These are phyloP conservation scores for Talaromyces nanjingensis DNA, from an alignment of 495 filamentous ascomycete genomes.

Conservation along the genomic window DNA sequence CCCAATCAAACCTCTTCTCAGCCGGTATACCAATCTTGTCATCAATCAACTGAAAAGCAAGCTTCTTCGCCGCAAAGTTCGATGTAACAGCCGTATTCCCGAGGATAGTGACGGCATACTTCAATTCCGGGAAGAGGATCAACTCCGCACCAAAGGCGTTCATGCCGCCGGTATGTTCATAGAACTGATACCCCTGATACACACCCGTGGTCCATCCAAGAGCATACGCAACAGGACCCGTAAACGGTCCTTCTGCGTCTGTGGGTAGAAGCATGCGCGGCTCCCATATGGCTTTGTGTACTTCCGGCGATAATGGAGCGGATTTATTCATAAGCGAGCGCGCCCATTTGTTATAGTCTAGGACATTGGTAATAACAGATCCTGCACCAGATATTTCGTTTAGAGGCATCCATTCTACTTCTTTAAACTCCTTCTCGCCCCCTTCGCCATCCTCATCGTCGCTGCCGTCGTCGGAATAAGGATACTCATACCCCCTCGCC, in stretches of 20 bases:
- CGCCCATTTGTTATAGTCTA: slow-evolving; percentile 46
- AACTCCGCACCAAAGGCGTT: slow-evolving; percentile 38
- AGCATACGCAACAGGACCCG: slow-evolving; percentile 28
- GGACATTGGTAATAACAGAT: slow-evolving; percentile 37
- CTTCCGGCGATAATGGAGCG: slow-evolving; percentile 9
- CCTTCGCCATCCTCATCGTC: neutral
- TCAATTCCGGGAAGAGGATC: slow-evolving; percentile 33
- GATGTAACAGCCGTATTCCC: slow-evolving; percentile 23
- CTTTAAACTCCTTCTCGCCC: slow-evolving; percentile 5
- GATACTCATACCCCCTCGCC: slow-evolving; percentile 6
- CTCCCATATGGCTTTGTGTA: slow-evolving; percentile 8
- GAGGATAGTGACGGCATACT: slow-evolving; percentile 35
- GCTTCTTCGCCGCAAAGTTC: neutral
- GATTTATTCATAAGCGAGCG: slow-evolving; percentile 21
- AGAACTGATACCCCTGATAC: slow-evolving; percentile 34
- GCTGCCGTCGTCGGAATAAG: slow-evolving; percentile 9
- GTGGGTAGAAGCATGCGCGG: slow-evolving; percentile 11
- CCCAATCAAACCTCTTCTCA: slow-evolving; percentile 7
- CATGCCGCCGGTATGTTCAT: slow-evolving; percentile 34
- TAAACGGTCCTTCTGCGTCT: slow-evolving; percentile 10
- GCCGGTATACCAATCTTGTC: slow-evolving; percentile 2
- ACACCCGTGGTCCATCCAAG: slow-evolving; percentile 34
- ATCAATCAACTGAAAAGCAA: slow-evolving; percentile 6
- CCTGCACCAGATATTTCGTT: slow-evolving; percentile 37
- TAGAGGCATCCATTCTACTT: slow-evolving; percentile 16